phyloP scores from a whole-genome alignment of 371 early-diverging fungal genomes.

The Funneliformis caledonium region DNA sequence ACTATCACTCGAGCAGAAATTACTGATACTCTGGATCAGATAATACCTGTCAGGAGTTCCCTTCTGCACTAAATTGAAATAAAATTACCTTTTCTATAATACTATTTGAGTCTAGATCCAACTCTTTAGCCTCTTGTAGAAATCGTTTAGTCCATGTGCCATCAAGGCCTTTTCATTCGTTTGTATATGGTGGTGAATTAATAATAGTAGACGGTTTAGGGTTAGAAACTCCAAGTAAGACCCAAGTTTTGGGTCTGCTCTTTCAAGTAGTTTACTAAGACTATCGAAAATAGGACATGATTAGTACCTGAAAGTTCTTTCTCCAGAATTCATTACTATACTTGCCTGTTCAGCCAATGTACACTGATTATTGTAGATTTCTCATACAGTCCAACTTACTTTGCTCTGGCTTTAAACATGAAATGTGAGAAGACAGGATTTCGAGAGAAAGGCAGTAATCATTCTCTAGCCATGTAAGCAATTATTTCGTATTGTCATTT shows the following conservation, averaged over 20 bases:
- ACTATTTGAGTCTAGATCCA: background rate
- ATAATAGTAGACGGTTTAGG: conserved; percentile 16
- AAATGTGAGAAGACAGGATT: no score
- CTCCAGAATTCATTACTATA: no score
- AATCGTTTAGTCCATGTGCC: conserved; percentile 17
- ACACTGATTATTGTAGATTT: no score
- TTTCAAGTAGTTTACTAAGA: background rate
- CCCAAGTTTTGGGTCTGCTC: background rate
- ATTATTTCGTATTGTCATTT: no score
- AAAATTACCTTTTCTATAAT: conserved; percentile 21
- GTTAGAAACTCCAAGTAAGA: conserved; percentile 25
- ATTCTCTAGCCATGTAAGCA: no score
- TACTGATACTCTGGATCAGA: no score
- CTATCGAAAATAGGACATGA: conserved; percentile 10
- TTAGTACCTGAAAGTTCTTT: background rate
- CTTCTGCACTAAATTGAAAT: conserved; percentile 4
- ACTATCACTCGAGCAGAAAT: no score
- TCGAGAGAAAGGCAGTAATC: no score
- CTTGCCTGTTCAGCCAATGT: no score
- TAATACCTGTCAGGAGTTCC: conserved; percentile 5
- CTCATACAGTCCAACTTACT: no score
- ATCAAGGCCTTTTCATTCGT: conserved; percentile 4
- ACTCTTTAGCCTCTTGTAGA: background rate
- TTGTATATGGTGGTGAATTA: background rate
- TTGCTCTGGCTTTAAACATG: no score